These are phyloP conservation scores for Geotrichum ghanense DNA, from an alignment of 805 yeast species.

Conservation along the genomic window DNA sequence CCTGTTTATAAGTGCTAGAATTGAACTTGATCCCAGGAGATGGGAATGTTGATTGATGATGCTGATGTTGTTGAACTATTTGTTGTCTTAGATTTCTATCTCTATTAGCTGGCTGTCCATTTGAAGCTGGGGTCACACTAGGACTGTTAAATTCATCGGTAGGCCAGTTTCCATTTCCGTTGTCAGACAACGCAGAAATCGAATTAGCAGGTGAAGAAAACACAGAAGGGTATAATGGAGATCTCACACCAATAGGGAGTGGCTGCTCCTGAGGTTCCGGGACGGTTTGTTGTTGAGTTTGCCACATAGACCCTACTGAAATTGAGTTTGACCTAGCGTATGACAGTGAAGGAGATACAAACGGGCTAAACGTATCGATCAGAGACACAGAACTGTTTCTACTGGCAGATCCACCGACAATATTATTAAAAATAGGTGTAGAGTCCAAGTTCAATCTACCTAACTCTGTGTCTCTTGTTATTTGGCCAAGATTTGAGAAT, in stretches of 20 bases:
- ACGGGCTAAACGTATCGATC: background rate
- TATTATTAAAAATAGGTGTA: background rate
- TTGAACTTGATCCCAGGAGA: background rate
- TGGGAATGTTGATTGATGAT: background rate
- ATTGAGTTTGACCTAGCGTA: background rate
- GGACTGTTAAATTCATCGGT: background rate
- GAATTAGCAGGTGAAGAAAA: background rate
- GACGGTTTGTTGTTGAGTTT: background rate
- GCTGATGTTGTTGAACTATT: background rate
- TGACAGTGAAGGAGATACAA: background rate
- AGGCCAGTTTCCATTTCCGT: background rate
- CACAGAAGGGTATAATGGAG: background rate
- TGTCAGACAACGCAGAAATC: background rate
- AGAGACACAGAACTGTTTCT: background rate
- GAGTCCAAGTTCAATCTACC: conserved; percentile 1
- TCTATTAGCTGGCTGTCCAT: background rate
- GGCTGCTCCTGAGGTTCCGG: background rate
- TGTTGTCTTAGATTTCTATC: conserved; percentile 1
- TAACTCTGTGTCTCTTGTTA: background rate
- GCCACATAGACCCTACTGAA: conserved; percentile 1
- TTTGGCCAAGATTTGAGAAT: background rate
- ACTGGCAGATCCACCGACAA: background rate
- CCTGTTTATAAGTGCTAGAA: background rate
- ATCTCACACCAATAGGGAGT: background rate
- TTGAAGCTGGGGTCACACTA: background rate